phyloP scores from a whole-genome alignment of 352 stramenopile genomes.

The Phytophthora idaei region DNA sequence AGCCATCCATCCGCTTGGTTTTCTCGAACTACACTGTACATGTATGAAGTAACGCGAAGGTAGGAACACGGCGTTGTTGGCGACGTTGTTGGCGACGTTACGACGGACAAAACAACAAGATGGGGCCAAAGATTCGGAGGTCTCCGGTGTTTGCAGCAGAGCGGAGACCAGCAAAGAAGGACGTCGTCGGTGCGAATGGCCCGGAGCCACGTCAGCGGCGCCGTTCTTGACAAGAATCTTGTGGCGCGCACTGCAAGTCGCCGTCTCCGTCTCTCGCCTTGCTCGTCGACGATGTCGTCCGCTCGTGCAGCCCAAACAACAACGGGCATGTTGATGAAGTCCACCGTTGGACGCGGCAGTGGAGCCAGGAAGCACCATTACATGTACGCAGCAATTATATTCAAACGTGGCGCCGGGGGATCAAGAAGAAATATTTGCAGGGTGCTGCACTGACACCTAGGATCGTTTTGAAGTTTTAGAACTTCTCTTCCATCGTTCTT shows the following conservation, averaged over 20 bases:
- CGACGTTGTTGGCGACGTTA: constrained; percentile 3
- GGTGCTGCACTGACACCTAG: neutral
- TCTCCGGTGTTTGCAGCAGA: constrained; percentile 11
- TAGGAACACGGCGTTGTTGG: constrained; percentile 11
- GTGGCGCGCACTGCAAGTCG: constrained; percentile 24
- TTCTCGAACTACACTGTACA: neutral
- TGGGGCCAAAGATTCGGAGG: constrained; percentile 28
- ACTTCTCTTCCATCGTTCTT: neutral
- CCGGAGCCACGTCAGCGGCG: constrained; percentile 16
- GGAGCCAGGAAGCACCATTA: neutral
- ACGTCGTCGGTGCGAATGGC: constrained; percentile 13
- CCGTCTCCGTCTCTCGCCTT: constrained; percentile 22
- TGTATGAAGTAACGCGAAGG: neutral
- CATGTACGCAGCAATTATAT: neutral
- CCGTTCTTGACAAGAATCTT: constrained; percentile 7
- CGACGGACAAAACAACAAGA: constrained; percentile 20
- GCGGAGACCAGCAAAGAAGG: constrained; percentile 8
- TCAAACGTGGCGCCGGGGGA: neutral
- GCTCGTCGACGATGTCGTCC: constrained; percentile 20
- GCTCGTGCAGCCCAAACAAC: constrained; percentile 12
- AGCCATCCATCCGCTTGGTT: constrained; percentile 19
- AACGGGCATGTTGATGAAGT: constrained; percentile 18
- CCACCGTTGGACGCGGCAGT: neutral
- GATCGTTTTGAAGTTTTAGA: neutral
- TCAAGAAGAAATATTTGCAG: neutral